These are phyloP conservation scores for Claviceps sp. DNA, from an alignment of 2,329 filamentous ascomycete species.

Conservation along the genomic window DNA sequence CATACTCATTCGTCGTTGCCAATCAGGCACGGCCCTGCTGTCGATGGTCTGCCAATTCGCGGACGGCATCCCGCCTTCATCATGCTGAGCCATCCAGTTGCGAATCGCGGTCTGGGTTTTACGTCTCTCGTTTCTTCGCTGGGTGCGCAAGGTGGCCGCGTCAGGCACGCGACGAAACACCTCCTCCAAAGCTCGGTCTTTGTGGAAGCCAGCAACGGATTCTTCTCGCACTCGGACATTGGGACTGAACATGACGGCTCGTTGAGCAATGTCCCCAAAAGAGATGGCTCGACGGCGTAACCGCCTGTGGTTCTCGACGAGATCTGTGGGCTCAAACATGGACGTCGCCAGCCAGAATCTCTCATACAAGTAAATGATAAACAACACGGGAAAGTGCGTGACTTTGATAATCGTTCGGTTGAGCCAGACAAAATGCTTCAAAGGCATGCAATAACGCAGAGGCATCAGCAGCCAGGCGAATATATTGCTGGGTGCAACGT, in stretches of 20 bases:
- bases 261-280: slow-evolving; percentile 41
- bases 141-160: slow-evolving; percentile 44
- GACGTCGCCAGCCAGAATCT: slow-evolving; percentile 60
- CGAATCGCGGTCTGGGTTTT: slow-evolving; percentile 73
- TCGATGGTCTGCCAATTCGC: slow-evolving; percentile 37
- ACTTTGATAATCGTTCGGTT: slow-evolving; percentile 87
- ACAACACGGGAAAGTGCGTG: slow-evolving; percentile 78
- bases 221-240: slow-evolving; percentile 63
- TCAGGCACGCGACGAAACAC: slow-evolving; percentile 70
- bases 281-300: slow-evolving; percentile 36
- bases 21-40: slow-evolving; percentile 29
- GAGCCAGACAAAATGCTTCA: slow-evolving; percentile 67
- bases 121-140: slow-evolving; percentile 48
- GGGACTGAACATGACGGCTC: slow-evolving; percentile 59
- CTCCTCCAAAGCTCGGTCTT: slow-evolving; percentile 80
- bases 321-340: slow-evolving; percentile 71
- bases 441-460: slow-evolving; percentile 64
- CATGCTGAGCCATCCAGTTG: slow-evolving; percentile 74
- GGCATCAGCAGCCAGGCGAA: slow-evolving; percentile 83
- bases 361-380: slow-evolving; percentile 80
- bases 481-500: slow-evolving; percentile 82
- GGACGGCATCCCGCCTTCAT: slow-evolving; percentile 33
- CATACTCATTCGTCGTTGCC: slow-evolving; percentile 39
- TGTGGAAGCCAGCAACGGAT: slow-evolving; percentile 77
- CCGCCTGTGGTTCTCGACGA: slow-evolving; percentile 58